Evolutionary conservation across 345 rosid genomes (phyloP).

Genomic region (Zanthoxylum bungeanum): DNA sequence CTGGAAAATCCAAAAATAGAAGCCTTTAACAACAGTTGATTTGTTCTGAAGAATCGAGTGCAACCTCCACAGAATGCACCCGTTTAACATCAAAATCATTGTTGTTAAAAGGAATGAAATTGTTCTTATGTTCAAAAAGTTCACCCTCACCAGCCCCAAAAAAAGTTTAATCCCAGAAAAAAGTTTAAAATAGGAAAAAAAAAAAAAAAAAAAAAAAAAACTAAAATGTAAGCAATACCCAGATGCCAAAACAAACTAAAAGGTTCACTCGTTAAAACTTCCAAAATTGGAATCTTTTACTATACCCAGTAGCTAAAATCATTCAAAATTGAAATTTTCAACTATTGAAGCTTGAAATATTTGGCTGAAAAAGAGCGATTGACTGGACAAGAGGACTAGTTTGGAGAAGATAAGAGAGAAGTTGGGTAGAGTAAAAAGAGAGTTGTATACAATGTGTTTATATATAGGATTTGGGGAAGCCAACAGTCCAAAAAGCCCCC

Average conservation of each 20-base stretch:
- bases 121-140: constrained; percentile 27
- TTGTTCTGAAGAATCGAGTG: constrained; percentile 51
- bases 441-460: constrained; percentile 16
- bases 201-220: no score
- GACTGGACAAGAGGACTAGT: not conserved
- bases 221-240: no score
- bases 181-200: no score
- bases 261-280: constrained; percentile 12
- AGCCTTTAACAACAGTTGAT: constrained; percentile 51
- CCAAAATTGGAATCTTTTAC: constrained; percentile 27
- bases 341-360: no score
- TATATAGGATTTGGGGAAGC: constrained; percentile 26
- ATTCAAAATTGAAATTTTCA: constrained; percentile 4
- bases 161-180: constrained; percentile 8
- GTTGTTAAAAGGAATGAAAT: constrained; percentile 21
- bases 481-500: constrained; percentile 10
- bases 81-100: constrained; percentile 59
- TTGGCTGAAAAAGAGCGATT: no score
- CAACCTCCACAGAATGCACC: constrained; percentile 52
- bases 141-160: constrained; percentile 33
- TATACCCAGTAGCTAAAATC: not conserved
- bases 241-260: no score
- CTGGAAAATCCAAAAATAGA: constrained; percentile 81
- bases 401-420: not conserved
- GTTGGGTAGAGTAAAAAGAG: constrained; percentile 32